Conservation (phyloP, 2,329 filamentous ascomycete species). For the Clarireedia sp. region DNA sequence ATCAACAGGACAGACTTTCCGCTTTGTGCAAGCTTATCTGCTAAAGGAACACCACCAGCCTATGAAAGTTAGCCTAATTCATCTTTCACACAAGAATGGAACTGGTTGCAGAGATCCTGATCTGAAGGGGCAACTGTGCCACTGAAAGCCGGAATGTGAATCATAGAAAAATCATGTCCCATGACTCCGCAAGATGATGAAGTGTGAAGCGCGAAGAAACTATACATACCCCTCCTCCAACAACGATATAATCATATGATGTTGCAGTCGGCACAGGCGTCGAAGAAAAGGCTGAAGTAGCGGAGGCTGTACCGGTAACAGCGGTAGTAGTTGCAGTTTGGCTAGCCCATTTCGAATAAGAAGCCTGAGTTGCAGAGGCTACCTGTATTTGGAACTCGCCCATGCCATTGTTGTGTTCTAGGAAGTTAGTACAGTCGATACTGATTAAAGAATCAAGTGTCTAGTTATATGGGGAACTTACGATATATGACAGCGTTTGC, state of each 20-base stretch:
- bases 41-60: conserved; percentile 46
- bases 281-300: conserved; percentile 40
- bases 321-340: conserved; percentile 25
- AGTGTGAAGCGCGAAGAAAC: neutral
- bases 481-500: conserved; percentile 8
- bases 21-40: conserved; percentile 50
- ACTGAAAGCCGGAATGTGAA: too few relatives aligned
- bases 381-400: conserved; percentile 42
- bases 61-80: neutral
- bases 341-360: conserved; percentile 29
- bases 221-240: conserved; percentile 37
- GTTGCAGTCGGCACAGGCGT: conserved; percentile 38
- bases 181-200: neutral
- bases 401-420: conserved; percentile 46
- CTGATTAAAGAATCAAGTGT: neutral
- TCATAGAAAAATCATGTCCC: neutral
- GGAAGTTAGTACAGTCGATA: neutral
- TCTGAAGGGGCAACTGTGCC: too few relatives aligned
- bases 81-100: neutral
- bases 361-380: conserved; percentile 35
- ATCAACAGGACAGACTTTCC: conserved; percentile 58
- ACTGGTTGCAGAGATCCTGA: neutral
- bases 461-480: neutral
- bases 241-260: conserved; percentile 47
- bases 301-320: conserved; percentile 30